Base-by-base conservation (phyloP, 1,139 yeast species). In the Hyphopichia khmerensis region DNA sequence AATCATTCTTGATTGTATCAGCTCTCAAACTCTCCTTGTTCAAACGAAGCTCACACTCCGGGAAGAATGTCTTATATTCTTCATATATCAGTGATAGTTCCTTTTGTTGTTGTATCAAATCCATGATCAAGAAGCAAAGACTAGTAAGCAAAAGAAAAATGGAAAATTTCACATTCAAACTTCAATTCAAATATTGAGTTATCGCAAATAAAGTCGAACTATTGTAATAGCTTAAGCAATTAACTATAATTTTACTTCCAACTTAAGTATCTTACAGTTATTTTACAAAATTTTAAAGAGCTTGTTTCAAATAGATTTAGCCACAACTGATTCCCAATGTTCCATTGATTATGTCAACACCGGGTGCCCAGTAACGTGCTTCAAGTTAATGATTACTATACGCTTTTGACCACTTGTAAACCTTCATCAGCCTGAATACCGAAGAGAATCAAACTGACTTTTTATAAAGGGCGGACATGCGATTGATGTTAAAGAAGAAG, bases 301-400 rank as follows among this genome's bases (percentile, higher is more conserved):
- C n/a, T 13, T 30, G 13, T 21, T 21, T 21, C 24, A 21, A 21
- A 21, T 44, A 52, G 45, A 65, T 72, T 64, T 72, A 71, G 78
- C 62, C 76, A 68, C 78, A 72, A 72, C 79, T 73, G 79, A 73
- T 73, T 73, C 79, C 79, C 77, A 72, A 64, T 69, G 69, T 69
- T 64, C 73, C 78, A 73, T 60, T 46, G 45, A 51, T 49, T 48
- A 33, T 57, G 74, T 73, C 79, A 72, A 71, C 70, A 72, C 62
- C 79, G 64, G 79, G 79, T 77, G 79, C 79, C 79, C 79, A 73
- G 79, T 64, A 73, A 72, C 78, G 78, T 72, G 76, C 78, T 67
- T 74, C 75, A 50, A 47, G 43, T 52, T 39, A 48, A 49, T 47
- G 69, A 67, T 71, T 60, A 39, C 42, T 73, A 68, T 73, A 69